Evolutionary conservation across 306 rosid genomes (phyloP).

Genomic region (Trifolium repens): DNA sequence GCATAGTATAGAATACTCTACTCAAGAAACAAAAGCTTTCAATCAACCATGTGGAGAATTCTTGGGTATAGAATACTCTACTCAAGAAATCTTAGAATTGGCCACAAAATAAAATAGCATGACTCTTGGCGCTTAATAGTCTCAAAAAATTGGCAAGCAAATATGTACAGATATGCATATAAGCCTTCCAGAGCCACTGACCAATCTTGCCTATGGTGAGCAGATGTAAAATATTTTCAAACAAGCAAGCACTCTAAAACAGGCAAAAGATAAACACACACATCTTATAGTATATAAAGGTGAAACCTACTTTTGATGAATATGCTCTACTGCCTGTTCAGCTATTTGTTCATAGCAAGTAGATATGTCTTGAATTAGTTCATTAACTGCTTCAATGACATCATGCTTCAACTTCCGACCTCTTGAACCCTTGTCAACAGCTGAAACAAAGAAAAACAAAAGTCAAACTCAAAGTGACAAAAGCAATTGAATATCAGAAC

Average conservation of each 20-base stretch:
- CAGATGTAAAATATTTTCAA: constrained; percentile 34
- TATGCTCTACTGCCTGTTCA: constrained; percentile 99
- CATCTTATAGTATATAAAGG: constrained; percentile 27
- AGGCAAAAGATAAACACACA: constrained; percentile 39
- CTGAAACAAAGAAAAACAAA: constrained; percentile 53
- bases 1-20: constrained; percentile 29
- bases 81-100: constrained; percentile 4
- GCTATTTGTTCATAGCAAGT: constrained; percentile 94
- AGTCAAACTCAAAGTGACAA: constrained; percentile 23
- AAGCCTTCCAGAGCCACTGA: constrained; percentile 26
- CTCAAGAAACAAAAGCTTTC: constrained; percentile 23
- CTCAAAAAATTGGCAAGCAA: neutral
- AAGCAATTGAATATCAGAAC: constrained; percentile 23
- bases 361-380: constrained; percentile 88
- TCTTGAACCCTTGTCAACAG: constrained; percentile 84
- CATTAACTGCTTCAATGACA: constrained; percentile 97
- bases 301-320: constrained; percentile 86
- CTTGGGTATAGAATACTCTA: neutral
- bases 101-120: constrained; percentile 10
- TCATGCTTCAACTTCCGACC: constrained; percentile 92
- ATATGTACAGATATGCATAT: constrained; percentile 5
- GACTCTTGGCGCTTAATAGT: constrained; percentile 7
- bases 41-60: constrained; percentile 25
- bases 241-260: constrained; percentile 1
- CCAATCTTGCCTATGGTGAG: constrained; percentile 26